Base-by-base conservation (phyloP, 345 rosid species). In the Heritiera fomes region DNA sequence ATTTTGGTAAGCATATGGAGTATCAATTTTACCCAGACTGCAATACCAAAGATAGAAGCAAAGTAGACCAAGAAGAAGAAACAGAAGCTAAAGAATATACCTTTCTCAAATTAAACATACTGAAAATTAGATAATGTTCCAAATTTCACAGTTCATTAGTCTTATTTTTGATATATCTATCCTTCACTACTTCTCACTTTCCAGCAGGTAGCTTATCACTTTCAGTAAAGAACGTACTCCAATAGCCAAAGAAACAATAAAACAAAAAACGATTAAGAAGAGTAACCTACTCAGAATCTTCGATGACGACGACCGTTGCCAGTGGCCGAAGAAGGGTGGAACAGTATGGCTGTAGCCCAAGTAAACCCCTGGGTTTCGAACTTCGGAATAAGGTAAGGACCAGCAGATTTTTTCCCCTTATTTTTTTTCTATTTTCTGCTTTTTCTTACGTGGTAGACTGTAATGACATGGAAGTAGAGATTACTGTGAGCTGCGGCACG, bases 111-210 rank as follows among this genome's bases (percentile, higher is more conserved):
- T 71, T 50, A 49, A 47, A 30, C 13, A 71, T 32, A 30, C 23
- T 32, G 60, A 71, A 71, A 71, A 30, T 71, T 71, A 52, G 75
- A 34, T 71, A 71, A 32, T 15, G 12, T 4, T 15, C 61, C 45
- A 32, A 32, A 32, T 32, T 50, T 71, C 46, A 50, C 8, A 52
- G 45, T 15, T 66, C 50, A 23, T 66, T 28, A 49, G 49, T 28
- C 58, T 30, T 47, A 41, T 30, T 49, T 23, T 52, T 13, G 41
- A 49, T 17, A 7, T 6, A 13, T 30, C 41, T 7, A 68, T 45
- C 9, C n/a, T 53, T 53, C 56, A 20, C 8, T 58, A 20, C 7
- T 20, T 59, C 28, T 20, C 32, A 20, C 7, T 20, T 59, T 10
- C 20, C 32, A 59, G 63, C 64, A 60, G 64, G 34, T 9, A 18